These are phyloP conservation scores for Sisymbrium altissimum DNA, from an alignment of 345 rosid species.

Conservation along the genomic window DNA sequence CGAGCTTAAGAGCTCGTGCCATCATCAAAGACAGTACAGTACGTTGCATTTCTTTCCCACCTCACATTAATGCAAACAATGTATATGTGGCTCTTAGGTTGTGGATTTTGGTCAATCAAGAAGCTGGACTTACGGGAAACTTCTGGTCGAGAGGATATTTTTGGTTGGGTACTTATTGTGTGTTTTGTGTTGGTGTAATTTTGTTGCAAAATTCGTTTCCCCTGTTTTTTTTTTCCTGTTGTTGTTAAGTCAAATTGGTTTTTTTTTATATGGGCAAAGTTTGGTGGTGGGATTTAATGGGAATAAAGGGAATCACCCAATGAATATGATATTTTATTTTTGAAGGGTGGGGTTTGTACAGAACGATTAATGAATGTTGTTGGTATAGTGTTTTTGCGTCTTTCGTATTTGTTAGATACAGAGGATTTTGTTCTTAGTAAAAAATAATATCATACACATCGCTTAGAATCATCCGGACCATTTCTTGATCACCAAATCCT, in stretches of 20 bases:
- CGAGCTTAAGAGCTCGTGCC: conserved; percentile 11
- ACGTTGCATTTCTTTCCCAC: background rate
- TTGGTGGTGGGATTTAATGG: conserved; percentile 14
- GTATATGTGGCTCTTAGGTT: conserved; percentile 6
- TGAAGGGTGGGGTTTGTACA: background rate
- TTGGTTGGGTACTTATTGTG: conserved; percentile 7
- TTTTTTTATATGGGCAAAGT: background rate
- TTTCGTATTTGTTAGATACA: background rate
- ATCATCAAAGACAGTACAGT: background rate
- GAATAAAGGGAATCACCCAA: background rate
- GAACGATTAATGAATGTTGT: conserved; percentile 6
- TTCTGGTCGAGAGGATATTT: background rate
- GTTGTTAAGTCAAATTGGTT: background rate
- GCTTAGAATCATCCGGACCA: background rate
- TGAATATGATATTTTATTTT: background rate
- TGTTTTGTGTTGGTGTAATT: conserved; percentile 17
- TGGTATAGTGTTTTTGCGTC: conserved; percentile 2
- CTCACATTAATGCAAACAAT: conserved; percentile 6
- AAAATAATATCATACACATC: background rate
- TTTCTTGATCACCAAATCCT: background rate
- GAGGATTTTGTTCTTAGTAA: background rate
- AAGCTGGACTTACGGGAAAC: background rate
- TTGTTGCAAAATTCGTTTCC: background rate
- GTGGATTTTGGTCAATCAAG: conserved; percentile 1
- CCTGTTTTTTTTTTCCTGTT: background rate